These are phyloP conservation scores for Podospora bellae-mahoneyi DNA, from an alignment of 495 filamentous ascomycete genomes.

Conservation along the genomic window DNA sequence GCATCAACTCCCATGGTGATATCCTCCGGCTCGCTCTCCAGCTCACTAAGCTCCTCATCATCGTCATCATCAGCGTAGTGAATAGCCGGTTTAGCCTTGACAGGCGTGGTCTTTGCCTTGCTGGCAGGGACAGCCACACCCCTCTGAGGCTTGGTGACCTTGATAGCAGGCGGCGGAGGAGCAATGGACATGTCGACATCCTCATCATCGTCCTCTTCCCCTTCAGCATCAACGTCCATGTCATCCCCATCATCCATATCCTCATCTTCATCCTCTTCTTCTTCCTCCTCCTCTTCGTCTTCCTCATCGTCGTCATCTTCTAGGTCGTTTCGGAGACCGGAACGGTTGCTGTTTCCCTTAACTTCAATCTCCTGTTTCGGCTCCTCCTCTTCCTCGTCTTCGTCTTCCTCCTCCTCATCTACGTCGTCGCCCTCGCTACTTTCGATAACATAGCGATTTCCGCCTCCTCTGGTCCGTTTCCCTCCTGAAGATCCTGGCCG, in stretches of 20 bases:
- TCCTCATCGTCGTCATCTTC: constrained; percentile 41
- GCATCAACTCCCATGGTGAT: constrained; percentile 52
- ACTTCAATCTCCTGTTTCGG: background rate
- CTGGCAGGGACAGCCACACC: constrained; percentile 23
- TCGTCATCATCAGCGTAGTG: constrained; percentile 42
- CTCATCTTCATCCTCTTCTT: constrained; percentile 30
- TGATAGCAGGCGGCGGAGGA: constrained; percentile 40
- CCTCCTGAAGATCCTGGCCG: constrained; percentile 42
- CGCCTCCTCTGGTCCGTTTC: constrained; percentile 56
- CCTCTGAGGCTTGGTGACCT: constrained; percentile 38
- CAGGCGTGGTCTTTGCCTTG: constrained; percentile 17
- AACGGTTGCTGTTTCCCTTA: constrained; percentile 37
- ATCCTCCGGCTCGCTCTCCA: constrained; percentile 46
- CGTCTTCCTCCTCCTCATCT: constrained; percentile 45
- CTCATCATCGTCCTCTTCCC: constrained; percentile 49
- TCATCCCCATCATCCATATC: constrained; percentile 44
- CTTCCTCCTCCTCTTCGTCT: constrained; percentile 45
- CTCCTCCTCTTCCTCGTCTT: constrained; percentile 41
- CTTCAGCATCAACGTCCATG: constrained; percentile 48
- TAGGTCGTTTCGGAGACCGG: constrained; percentile 46
- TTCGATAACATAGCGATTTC: constrained; percentile 66
- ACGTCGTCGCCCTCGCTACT: constrained; percentile 52
- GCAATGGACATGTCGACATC: constrained; percentile 46
- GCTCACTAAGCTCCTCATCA: constrained; percentile 47
- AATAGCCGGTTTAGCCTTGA: constrained; percentile 21